Evolutionary conservation across 2,329 filamentous ascomycete genomes (phyloP).

Genomic region (Plectosphaerella plurivora): DNA sequence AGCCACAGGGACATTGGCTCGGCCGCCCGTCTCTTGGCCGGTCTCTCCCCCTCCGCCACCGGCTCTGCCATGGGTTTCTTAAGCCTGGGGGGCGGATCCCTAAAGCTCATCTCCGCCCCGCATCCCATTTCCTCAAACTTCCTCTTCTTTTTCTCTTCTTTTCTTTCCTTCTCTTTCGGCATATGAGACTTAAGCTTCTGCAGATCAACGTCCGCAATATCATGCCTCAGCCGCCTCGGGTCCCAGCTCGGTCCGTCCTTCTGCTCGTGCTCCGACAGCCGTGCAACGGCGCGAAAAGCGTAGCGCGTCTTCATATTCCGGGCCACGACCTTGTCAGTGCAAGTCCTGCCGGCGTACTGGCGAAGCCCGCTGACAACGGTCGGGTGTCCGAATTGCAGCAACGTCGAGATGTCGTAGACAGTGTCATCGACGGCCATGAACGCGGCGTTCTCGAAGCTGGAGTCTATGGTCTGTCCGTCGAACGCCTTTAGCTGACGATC

Average conservation of each 20-base stretch:
- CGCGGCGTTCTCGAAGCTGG: neutral
- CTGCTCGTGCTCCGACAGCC: neutral
- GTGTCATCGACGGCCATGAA: neutral
- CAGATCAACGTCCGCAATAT: neutral
- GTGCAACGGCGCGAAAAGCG: neutral
- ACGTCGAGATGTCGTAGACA: neutral
- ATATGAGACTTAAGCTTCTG: neutral
- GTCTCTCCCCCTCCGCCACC: too few relatives aligned
- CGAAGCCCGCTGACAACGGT: neutral
- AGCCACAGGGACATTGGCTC: too few relatives aligned
- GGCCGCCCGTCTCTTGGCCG: too few relatives aligned
- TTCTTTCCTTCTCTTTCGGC: neutral
- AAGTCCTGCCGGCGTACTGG: neutral
- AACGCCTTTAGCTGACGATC: neutral
- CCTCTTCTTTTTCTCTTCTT: neutral
- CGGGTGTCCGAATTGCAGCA: neutral
- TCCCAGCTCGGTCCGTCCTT: neutral
- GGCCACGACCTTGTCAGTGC: neutral
- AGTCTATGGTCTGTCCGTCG: neutral
- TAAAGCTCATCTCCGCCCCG: too few relatives aligned
- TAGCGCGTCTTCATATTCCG: neutral
- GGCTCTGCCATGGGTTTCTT: too few relatives aligned
- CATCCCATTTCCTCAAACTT: too few relatives aligned
- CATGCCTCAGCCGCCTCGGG: neutral
- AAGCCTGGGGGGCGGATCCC: too few relatives aligned